Evolutionary conservation across 768 basidiomycete genomes (phyloP).

Genomic region (Russula griseocarnosa): DNA sequence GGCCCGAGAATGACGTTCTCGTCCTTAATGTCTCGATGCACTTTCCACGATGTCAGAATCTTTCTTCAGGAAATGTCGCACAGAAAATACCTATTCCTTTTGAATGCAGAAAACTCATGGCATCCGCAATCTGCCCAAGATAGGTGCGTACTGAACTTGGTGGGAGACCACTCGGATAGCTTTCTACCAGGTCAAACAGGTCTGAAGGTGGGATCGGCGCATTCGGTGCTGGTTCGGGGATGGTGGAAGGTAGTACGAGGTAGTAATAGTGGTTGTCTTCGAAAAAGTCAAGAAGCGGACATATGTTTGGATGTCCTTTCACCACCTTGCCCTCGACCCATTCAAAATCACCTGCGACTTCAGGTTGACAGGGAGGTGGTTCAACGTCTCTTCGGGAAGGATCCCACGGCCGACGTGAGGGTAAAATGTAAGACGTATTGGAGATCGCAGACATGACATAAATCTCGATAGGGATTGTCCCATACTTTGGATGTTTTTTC

Average conservation of each 20-base stretch:
- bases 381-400: constrained; percentile 48
- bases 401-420: constrained; percentile 78
- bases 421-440: constrained; percentile 73
- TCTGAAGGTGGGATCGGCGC: constrained; percentile 64
- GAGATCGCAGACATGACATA: constrained; percentile 91
- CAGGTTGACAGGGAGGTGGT: constrained; percentile 21
- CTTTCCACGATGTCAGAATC: constrained; percentile 37
- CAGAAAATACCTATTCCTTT: constrained; percentile 75
- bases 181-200: constrained; percentile 93
- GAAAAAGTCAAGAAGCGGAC: constrained; percentile 92
- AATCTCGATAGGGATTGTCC: constrained; percentile 98
- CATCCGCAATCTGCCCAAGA: constrained; percentile 92
- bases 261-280: constrained; percentile 97
- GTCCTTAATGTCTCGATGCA: constrained; percentile 98
- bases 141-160: constrained; percentile 72
- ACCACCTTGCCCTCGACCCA: constrained; percentile 71
- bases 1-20: constrained; percentile 89
- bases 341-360: constrained; percentile 34
- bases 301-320: constrained; percentile 93
- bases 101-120: constrained; percentile 80
- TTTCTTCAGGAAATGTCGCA: constrained; percentile 2
- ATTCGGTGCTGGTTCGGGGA: constrained; percentile 52
- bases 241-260: constrained; percentile 77
- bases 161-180: constrained; percentile 79
- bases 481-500: constrained; percentile 93